Evolutionary conservation across 2,329 filamentous ascomycete species (phyloP).

Genomic region (Ceratocystis albifundus): DNA sequence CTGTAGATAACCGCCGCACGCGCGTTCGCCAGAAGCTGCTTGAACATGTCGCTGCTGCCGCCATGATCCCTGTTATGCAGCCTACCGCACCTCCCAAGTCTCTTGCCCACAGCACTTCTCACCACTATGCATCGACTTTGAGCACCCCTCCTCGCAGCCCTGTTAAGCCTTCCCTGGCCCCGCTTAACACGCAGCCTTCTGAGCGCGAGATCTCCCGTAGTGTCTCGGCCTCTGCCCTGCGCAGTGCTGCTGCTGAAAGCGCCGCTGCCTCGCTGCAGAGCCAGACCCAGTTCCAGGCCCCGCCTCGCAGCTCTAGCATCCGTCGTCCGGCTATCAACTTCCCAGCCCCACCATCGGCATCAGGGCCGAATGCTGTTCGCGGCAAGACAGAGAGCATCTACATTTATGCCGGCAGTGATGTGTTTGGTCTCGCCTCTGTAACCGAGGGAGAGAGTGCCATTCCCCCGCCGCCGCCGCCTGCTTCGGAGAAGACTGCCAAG

Average conservation of each 20-base stretch:
- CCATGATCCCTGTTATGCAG: constrained; percentile 37
- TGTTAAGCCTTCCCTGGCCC: constrained; percentile 33
- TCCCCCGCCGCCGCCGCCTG: constrained; percentile 27
- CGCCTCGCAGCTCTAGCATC: constrained; percentile 29
- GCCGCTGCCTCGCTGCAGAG: background rate
- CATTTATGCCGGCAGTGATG: constrained; percentile 55
- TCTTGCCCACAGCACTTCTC: constrained; percentile 29
- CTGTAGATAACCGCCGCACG: constrained; percentile 64
- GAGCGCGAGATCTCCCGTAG: constrained; percentile 27
- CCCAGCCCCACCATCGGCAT: background rate
- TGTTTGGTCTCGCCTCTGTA: constrained; percentile 55
- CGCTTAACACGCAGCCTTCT: constrained; percentile 27
- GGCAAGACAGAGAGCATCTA: constrained; percentile 52
- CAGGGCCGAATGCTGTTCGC: constrained; percentile 26
- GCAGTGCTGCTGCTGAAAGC: constrained; percentile 36
- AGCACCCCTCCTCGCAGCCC: constrained; percentile 51
- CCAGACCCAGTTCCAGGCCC: background rate
- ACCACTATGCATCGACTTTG: constrained; percentile 34
- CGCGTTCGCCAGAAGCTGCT: constrained; percentile 68
- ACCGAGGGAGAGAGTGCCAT: constrained; percentile 37
- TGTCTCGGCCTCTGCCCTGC: constrained; percentile 42
- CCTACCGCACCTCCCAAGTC: constrained; percentile 26
- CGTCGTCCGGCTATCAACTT: constrained; percentile 25
- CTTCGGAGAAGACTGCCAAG: constrained; percentile 25
- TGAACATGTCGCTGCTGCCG: constrained; percentile 66